Conservation (phyloP, 2,329 filamentous ascomycete species). For the Thelonectria olida region DNA sequence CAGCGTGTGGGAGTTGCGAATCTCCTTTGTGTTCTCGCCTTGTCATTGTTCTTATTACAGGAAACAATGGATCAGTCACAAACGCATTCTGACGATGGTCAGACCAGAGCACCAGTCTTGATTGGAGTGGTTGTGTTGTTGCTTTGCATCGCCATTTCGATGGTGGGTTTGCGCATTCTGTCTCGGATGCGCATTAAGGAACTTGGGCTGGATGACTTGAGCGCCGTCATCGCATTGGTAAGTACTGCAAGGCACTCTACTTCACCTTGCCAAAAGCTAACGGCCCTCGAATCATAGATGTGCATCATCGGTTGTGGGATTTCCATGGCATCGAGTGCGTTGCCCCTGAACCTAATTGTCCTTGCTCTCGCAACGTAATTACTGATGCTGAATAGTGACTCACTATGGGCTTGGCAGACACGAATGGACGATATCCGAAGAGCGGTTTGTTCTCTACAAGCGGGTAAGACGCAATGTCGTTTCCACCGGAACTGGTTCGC, state of each 20-base stretch:
- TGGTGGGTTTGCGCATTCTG: constrained; percentile 21
- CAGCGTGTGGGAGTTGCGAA: too few species aligned
- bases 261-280: neutral
- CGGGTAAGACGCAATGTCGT: constrained; percentile 8
- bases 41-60: neutral
- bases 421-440: neutral
- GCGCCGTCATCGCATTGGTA: constrained; percentile 21
- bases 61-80: neutral
- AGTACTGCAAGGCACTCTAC: neutral
- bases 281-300: constrained; percentile 3
- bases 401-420: constrained; percentile 20
- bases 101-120: neutral
- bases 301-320: constrained; percentile 19
- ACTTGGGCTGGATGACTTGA: constrained; percentile 22
- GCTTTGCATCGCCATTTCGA: neutral
- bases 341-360: neutral
- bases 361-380: accelerated
- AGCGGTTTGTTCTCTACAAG: neutral
- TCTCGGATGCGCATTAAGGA: constrained; percentile 12
- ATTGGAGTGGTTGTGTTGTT: constrained; percentile 9
- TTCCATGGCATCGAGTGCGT: constrained; percentile 20
- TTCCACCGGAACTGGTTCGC: accelerated
- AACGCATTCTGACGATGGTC: neutral
- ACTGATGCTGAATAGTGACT: constrained; percentile 28
- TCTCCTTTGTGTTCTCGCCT: neutral